A percentile compares a stretch with the other conserved stretches of the same genome.
phyloP scores from a whole-genome alignment of 331 rosid species.

The Malus hybrid region DNA sequence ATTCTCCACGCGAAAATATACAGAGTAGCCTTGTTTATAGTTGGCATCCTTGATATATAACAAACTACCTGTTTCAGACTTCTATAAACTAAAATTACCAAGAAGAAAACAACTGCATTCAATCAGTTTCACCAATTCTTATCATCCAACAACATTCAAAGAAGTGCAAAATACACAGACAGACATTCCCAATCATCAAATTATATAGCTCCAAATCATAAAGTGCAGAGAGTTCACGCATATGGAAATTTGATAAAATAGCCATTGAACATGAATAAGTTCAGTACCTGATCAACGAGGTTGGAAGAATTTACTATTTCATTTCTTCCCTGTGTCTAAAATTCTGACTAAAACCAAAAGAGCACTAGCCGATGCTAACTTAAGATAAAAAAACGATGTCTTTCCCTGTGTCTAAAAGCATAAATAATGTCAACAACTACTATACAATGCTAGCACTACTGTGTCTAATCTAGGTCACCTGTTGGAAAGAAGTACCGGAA shows the following conservation, averaged over 20 bases:
- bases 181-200: not conserved
- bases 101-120: not conserved
- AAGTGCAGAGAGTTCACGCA: not conserved
- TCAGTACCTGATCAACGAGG: not conserved
- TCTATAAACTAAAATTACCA: not conserved
- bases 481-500: slow-evolving; percentile 4
- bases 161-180: not conserved
- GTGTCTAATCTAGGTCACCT: slow-evolving; percentile 22
- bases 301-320: not conserved
- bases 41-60: not conserved
- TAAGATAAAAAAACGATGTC: not conserved
- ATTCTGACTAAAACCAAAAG: not conserved
- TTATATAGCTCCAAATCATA: not conserved
- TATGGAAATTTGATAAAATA: not conserved
- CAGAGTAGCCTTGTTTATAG: not conserved
- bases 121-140: not conserved
- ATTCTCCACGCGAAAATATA: not conserved
- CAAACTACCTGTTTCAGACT: not conserved
- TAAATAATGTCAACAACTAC: slow-evolving; percentile 13
- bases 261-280: not conserved
- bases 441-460: slow-evolving; percentile 40
- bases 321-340: not conserved
- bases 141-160: not conserved
- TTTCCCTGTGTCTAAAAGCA: slow-evolving; percentile 4
- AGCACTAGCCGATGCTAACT: slow-evolving; percentile 1